These are phyloP conservation scores for Ophiostoma himal-ulmi DNA, from an alignment of 2,329 filamentous ascomycete genomes.

Conservation along the genomic window DNA sequence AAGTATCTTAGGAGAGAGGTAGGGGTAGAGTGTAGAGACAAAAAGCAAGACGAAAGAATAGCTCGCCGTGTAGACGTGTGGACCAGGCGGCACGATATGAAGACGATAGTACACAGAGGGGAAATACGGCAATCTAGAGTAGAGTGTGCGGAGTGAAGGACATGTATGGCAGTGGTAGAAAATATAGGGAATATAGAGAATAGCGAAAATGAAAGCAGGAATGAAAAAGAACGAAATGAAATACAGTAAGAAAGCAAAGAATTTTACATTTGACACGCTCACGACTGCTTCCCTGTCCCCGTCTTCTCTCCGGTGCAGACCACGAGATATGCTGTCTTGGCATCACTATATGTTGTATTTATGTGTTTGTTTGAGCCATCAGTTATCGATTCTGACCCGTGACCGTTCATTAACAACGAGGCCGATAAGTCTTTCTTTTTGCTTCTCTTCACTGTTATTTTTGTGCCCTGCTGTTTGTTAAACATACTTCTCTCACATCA, in stretches of 20 bases:
- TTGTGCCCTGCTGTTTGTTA: not conserved
- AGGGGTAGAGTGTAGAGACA: not conserved
- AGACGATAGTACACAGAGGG: not conserved
- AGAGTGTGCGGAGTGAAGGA: not conserved
- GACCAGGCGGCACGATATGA: slow-evolving; percentile 1
- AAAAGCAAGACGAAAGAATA: not conserved
- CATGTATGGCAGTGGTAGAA: not conserved
- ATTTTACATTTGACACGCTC: not conserved
- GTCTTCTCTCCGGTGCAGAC: not conserved
- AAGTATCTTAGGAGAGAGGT: not conserved
- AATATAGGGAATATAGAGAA: not conserved
- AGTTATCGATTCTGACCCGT: not conserved
- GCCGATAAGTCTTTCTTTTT: not conserved
- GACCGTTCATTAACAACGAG: not conserved
- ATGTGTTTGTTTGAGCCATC: not conserved
- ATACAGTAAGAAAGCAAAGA: not conserved
- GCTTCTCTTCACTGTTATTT: not conserved
- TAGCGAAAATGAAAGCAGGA: not conserved
- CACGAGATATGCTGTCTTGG: slow-evolving; percentile 1
- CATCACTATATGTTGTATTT: not conserved
- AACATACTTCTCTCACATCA: not conserved
- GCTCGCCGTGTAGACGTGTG: not conserved
- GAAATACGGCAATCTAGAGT: not conserved
- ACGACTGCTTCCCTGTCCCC: slow-evolving; percentile 1
- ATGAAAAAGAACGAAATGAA: not conserved